Conservation (phyloP, 1,284 basidiomycete species). For the Takashimella koratensis region DNA sequence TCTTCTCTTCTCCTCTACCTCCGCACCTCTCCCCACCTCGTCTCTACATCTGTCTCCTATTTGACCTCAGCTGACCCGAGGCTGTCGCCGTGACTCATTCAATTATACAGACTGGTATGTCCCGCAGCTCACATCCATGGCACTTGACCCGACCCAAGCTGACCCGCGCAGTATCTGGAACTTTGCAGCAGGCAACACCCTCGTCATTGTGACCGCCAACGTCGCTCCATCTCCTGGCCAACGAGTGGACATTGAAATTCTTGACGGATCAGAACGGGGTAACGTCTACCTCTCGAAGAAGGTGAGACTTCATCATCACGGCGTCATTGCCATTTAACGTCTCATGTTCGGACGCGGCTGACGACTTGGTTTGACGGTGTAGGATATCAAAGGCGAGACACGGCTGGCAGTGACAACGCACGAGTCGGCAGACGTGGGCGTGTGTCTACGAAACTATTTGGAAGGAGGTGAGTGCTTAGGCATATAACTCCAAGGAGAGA, state of each 20-base stretch:
- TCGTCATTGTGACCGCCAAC: constrained; percentile 93
- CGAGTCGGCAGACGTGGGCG: constrained; percentile 87
- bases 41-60: not conserved
- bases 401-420: constrained; percentile 92
- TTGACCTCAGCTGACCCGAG: not conserved
- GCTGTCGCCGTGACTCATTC: not conserved
- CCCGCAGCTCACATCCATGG: not conserved
- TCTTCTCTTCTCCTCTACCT: too few species aligned
- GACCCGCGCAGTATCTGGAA: constrained; percentile 80
- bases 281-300: constrained; percentile 91
- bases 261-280: constrained; percentile 80
- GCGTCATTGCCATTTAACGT: too few species aligned
- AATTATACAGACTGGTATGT: constrained; percentile 40
- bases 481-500: too few species aligned
- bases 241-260: constrained; percentile 86
- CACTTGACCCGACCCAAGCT: not conserved
- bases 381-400: constrained; percentile 81
- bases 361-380: not conserved
- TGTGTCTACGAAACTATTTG: constrained; percentile 83
- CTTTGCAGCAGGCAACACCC: constrained; percentile 73
- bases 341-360: not conserved
- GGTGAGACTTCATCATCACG: constrained; percentile 24
- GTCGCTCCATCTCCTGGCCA: constrained; percentile 68
- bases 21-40: too few species aligned
- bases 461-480: constrained; percentile 61